Evolutionary conservation across 768 basidiomycete species (phyloP), one percentile per base, ranked within the genome.

Genomic region (Suillus hirtellus): DNA sequence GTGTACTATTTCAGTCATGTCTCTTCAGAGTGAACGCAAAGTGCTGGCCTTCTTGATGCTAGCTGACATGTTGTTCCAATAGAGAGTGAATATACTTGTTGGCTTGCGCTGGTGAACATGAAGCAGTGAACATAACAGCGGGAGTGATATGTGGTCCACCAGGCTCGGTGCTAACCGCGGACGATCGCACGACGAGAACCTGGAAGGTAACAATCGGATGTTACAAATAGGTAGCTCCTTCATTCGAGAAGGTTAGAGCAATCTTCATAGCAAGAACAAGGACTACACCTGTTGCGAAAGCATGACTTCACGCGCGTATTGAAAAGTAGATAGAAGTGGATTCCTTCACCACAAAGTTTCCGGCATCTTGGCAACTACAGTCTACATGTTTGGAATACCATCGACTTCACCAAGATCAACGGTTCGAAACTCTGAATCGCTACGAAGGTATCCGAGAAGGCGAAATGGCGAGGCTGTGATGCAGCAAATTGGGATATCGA

Each of bases 161-260:
- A 34, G 50, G 40, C 37, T 35, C 2, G 67, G 65, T 5, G 53
- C 19, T 5, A 44, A 44, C 27, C 27, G 54, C 47, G 68, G 66
- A 43, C 69, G 68, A 46, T 68, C 87, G 84, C 53, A 86, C 77
- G 59, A 86, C 76, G 34, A 88, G 73, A 15, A 88, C 71, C 59
- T 84, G 78, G n/a, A n/a, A 3, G 86, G 85, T 46, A 86, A 69
- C 31, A 82, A 77, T 37, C 84, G 81, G 54, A 85, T 72, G 15
- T 79, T 82, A 61, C 78, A 79, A 63, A 88, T 83, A 27, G 75
- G 74, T 67, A 84, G 82, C 35, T 74, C 72, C 85, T 85, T 62
- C 10, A 1, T 37, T 37, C 54, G 37, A 35, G 17, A 60, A 60
- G 70, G 35, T 64, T 17, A 55, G 27, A 64, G 10, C 17, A 42